Evolutionary conservation across 2,329 filamentous ascomycete genomes (phyloP).

Genomic region (Colletotrichum spaethianum): DNA sequence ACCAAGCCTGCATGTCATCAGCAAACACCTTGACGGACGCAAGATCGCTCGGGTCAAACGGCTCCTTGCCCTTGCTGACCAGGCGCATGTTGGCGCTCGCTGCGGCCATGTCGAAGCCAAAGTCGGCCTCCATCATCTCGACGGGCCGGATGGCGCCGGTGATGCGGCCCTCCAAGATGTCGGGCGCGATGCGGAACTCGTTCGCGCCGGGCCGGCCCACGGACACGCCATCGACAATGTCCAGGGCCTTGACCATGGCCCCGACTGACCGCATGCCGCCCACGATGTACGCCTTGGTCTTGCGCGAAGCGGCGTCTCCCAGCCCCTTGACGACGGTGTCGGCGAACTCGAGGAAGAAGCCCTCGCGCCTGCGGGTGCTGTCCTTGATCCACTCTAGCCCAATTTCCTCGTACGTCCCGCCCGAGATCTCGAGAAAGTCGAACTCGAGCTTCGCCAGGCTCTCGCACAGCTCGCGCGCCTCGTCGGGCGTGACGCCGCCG

Average conservation of each 20-base stretch:
- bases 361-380: conserved; percentile 68
- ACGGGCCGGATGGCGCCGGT: conserved; percentile 24
- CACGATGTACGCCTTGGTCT: conserved; percentile 70
- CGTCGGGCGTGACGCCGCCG: conserved; percentile 65
- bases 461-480: conserved; percentile 62
- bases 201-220: conserved; percentile 58
- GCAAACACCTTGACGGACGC: conserved; percentile 43
- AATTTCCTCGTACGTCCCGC: conserved; percentile 71
- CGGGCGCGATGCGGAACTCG: conserved; percentile 44
- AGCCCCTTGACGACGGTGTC: conserved; percentile 62
- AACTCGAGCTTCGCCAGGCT: conserved; percentile 63
- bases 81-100: conserved; percentile 26
- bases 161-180: conserved; percentile 22
- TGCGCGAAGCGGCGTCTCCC: conserved; percentile 21
- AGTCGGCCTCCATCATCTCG: conserved; percentile 23
- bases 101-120: conserved; percentile 4
- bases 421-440: conserved; percentile 72
- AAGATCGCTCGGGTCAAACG: conserved; percentile 46
- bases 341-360: conserved; percentile 74
- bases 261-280: conserved; percentile 69
- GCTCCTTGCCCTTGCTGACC: conserved; percentile 42
- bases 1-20: conserved; percentile 45
- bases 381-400: conserved; percentile 67
- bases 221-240: conserved; percentile 72
- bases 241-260: conserved; percentile 71